Evolutionary conservation across 2,329 filamentous ascomycete genomes (phyloP).

Genomic region (Aspergillus pseudoglaucus): DNA sequence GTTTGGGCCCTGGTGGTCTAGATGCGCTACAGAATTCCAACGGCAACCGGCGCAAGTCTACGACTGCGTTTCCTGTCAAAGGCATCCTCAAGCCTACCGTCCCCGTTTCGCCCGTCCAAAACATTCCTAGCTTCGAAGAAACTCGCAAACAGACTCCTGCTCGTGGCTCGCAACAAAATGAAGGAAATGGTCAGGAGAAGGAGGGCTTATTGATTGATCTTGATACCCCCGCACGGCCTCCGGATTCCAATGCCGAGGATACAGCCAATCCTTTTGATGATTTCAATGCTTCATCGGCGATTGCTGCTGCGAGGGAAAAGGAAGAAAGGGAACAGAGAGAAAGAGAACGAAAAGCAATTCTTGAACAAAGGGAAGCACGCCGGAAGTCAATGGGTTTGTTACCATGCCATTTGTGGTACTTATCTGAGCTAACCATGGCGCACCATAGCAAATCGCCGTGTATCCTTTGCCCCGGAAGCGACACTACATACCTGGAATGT

Average conservation of each 20-base stretch:
- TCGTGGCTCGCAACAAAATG: conserved; percentile 22
- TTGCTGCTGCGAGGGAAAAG: conserved; percentile 62
- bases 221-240: conserved; percentile 31
- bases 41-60: conserved; percentile 67
- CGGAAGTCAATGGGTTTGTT: conserved; percentile 72
- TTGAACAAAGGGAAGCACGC: conserved; percentile 75
- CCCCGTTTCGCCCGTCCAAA: conserved; percentile 57
- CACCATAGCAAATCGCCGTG: conserved; percentile 66
- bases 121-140: conserved; percentile 57
- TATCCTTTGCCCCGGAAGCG: conserved; percentile 95
- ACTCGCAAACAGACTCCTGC: conserved; percentile 35
- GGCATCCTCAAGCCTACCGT: conserved; percentile 80
- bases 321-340: conserved; percentile 60
- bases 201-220: conserved; percentile 39
- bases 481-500: conserved; percentile 97
- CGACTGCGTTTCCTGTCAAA: conserved; percentile 42
- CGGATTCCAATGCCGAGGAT: conserved; percentile 32
- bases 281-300: conserved; percentile 41
- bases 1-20: conserved; percentile 83
- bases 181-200: conserved; percentile 14
- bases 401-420: neutral
- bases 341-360: conserved; percentile 53
- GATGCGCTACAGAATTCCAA: conserved; percentile 69
- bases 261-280: conserved; percentile 44
- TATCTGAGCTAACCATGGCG: conserved; percentile 11